Evolutionary conservation across 2,329 filamentous ascomycete species (phyloP), one percentile per base, ranked within the genome.

Genomic region (Fusarium algeriense): DNA sequence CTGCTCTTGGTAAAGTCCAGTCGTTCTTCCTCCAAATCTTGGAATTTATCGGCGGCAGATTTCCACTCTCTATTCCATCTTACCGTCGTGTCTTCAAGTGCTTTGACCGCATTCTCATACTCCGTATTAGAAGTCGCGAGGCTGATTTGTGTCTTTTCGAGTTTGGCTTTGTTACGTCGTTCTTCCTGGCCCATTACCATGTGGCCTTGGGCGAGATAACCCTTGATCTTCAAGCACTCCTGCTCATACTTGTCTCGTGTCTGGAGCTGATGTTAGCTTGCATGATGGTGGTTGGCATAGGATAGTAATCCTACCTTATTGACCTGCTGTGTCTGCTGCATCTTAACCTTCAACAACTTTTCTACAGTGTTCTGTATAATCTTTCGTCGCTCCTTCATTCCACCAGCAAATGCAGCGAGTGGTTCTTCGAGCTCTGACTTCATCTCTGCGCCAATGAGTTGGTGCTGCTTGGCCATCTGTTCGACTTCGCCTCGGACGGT

Each of bases 161-260:
- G 88, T 82, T 97, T 98, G 26, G 95, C 95, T 83, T 99, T 99
- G 82, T 99, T 99, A 83, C 97, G 98, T 32, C 96, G 90, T 84
- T 99, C 96, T 80, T 99, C 96, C 76, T 99, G 96, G 17, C 96
- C 96, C 96, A 99, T 99, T 63, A 99, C 96, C 96, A 99, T 99
- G 80, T 99, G 97, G 13, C 96, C 96, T 82, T 99, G 96, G 7
- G 97, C 96, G 7, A 99, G 89, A 78, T 99, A 99, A 41, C 96
- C 96, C 82, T 99, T 99, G 81, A 99, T 98, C 80, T 97, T 96
- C 46, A 99, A 86, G 79, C 95, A 98, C 76, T 99, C 97, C 81
- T 99, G 95, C 82, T 99, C 96, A 80, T 97, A 99, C 53, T 92
- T 92, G 82, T 99, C 96, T 73, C 96, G 89, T 19, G 95, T 93